phyloP scores from a whole-genome alignment of 495 filamentous ascomycete genomes.

The Penicillium robsamsonii region DNA sequence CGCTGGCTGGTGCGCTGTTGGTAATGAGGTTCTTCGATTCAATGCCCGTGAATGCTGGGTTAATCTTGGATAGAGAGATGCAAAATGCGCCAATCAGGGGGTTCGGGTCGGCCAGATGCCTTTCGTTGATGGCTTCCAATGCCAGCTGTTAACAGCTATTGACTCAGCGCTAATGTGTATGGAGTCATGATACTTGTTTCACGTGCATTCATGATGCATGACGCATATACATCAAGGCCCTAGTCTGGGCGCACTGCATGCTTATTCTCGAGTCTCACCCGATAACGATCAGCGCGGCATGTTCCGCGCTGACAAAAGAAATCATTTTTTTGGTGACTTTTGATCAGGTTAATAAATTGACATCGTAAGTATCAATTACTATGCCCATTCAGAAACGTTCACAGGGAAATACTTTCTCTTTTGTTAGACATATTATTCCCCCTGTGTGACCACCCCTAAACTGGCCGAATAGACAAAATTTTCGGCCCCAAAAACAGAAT shows the following conservation, averaged over 20 bases:
- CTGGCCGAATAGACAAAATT: not conserved
- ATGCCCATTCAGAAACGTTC: not conserved
- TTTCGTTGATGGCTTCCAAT: not conserved
- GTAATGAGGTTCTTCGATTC: constrained; percentile 81
- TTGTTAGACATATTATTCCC: not conserved
- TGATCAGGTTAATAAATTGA: not conserved
- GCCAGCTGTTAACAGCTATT: not conserved
- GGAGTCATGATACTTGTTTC: not conserved
- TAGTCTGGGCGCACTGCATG: not conserved
- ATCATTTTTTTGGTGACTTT: too few relatives aligned
- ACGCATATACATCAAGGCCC: not conserved
- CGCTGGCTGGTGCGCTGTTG: constrained; percentile 86
- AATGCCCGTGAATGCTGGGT: constrained; percentile 70
- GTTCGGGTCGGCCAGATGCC: not conserved
- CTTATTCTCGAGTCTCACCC: too few relatives aligned
- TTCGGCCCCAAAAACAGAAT: too few relatives aligned
- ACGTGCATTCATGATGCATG: not conserved
- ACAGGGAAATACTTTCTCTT: not conserved
- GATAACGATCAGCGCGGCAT: not conserved
- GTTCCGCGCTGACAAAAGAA: not conserved
- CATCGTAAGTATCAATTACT: not conserved
- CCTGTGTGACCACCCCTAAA: not conserved
- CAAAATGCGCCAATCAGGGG: not conserved
- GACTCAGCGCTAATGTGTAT: not conserved
- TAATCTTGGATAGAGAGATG: not conserved